Evolutionary conservation across 1,284 basidiomycete species (phyloP).

Genomic region (Gomphus bonarii): DNA sequence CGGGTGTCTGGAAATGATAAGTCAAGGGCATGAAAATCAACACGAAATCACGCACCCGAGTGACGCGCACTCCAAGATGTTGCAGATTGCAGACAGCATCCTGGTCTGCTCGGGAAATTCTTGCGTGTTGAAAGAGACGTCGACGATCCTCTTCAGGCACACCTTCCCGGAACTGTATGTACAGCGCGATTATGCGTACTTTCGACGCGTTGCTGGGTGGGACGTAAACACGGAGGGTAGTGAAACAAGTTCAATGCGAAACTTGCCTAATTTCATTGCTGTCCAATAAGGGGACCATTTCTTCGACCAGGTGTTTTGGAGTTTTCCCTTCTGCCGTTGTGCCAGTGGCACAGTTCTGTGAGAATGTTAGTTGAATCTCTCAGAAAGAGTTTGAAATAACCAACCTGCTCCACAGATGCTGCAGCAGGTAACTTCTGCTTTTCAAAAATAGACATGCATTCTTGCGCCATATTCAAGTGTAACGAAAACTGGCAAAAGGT

Average conservation of each 20-base stretch:
- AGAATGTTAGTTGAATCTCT: background rate
- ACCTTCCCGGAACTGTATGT: constrained; percentile 92
- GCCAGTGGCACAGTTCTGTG: constrained; percentile 84
- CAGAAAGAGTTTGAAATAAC: constrained; percentile 10
- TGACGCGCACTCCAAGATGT: constrained; percentile 77
- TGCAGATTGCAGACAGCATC: constrained; percentile 88
- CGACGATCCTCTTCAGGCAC: constrained; percentile 96
- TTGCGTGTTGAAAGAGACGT: constrained; percentile 93
- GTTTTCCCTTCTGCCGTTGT: constrained; percentile 81
- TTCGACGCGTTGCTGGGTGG: constrained; percentile 72
- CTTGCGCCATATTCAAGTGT: constrained; percentile 95
- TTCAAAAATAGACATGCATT: constrained; percentile 93
- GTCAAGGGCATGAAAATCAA: constrained; percentile 8
- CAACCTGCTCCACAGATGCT: constrained; percentile 89
- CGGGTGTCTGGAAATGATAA: constrained; percentile 36
- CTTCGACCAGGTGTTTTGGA: constrained; percentile 89
- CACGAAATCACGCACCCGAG: constrained; percentile 45
- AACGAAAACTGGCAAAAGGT: constrained; percentile 67
- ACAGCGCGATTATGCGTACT: constrained; percentile 93
- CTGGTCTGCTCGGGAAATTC: constrained; percentile 81
- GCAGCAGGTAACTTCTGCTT: constrained; percentile 77
- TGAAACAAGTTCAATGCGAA: background rate
- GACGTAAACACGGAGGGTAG: background rate
- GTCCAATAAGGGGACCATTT: constrained; percentile 96
- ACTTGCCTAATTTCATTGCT: constrained; percentile 72